phyloP scores from a whole-genome alignment of 2,329 filamentous ascomycete species.

The Cadophora gregata region DNA sequence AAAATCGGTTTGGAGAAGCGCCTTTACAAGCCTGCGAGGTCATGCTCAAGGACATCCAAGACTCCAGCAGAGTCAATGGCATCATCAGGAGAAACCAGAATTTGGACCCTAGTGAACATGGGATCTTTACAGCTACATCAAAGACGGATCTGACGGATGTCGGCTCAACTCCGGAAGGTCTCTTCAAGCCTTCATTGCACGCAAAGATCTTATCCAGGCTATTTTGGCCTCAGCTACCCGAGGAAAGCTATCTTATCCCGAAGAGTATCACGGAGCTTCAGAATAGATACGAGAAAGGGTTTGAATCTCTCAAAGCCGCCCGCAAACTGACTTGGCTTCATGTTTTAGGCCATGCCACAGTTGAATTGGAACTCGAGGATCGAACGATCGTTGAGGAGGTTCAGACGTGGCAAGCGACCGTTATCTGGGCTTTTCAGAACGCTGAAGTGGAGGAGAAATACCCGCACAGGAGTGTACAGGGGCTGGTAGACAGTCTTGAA shows the following conservation, averaged over 20 bases:
- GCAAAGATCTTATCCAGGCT: constrained; percentile 89
- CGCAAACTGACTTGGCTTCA: constrained; percentile 90
- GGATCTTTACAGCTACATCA: constrained; percentile 35
- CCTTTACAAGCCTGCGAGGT: constrained; percentile 93
- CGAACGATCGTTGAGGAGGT: constrained; percentile 75
- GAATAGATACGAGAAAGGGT: constrained; percentile 73
- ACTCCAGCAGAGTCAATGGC: constrained; percentile 77
- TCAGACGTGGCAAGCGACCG: constrained; percentile 83
- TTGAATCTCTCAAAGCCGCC: constrained; percentile 79
- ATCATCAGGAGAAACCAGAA: constrained; percentile 63
- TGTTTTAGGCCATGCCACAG: constrained; percentile 77
- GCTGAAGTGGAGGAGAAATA: constrained; percentile 39
- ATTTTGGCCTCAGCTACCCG: constrained; percentile 87
- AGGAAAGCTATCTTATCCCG: constrained; percentile 72
- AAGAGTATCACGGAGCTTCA: constrained; percentile 64
- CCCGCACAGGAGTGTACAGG: constrained; percentile 53
- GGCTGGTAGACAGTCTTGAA: constrained; percentile 61
- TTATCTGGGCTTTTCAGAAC: constrained; percentile 81
- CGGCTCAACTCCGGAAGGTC: constrained; percentile 44
- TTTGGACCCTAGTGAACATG: constrained; percentile 44
- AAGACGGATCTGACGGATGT: constrained; percentile 38
- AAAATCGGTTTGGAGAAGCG: constrained; percentile 84
- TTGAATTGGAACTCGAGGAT: constrained; percentile 85
- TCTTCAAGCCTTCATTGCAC: constrained; percentile 57
- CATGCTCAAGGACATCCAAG: constrained; percentile 92